Percentiles rank a stretch among this genome's conserved stretches.
phyloP scores from a whole-genome alignment of 73 alveolate genomes.

The Vitrella brassicaformis region DNA sequence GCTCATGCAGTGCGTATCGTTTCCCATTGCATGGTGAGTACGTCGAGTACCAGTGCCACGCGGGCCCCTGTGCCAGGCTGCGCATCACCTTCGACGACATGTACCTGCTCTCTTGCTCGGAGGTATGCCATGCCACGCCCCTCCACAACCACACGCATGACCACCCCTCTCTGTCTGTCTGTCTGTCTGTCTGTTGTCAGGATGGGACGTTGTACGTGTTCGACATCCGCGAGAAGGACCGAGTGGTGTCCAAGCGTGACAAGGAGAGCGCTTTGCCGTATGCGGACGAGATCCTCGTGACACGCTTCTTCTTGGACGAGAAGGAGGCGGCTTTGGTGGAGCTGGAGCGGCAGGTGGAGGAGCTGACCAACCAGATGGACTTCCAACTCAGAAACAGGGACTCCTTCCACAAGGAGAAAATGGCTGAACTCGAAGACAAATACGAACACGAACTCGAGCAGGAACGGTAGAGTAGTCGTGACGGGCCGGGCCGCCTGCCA shows the following conservation, averaged over 20 bases:
- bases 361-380: slow-evolving; percentile 50
- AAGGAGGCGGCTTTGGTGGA: slow-evolving; percentile 51
- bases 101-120: not conserved
- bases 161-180: too few species aligned
- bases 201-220: slow-evolving; percentile 61
- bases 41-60: slow-evolving; percentile 60
- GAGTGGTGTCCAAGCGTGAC: slow-evolving; percentile 43
- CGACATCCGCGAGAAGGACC: slow-evolving; percentile 52
- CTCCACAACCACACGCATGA: too few species aligned
- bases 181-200: too few species aligned
- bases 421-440: slow-evolving; percentile 44
- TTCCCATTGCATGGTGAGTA: slow-evolving; percentile 35
- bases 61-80: slow-evolving; percentile 74
- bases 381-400: slow-evolving; percentile 45
- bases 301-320: slow-evolving; percentile 54
- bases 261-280: slow-evolving; percentile 32
- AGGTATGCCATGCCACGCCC: too few species aligned
- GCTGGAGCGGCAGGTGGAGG: slow-evolving; percentile 50
- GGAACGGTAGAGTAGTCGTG: too few species aligned
- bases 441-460: slow-evolving; percentile 22
- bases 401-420: slow-evolving; percentile 44
- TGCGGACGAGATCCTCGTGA: slow-evolving; percentile 62
- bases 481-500: too few species aligned
- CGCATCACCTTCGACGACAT: slow-evolving; percentile 74
- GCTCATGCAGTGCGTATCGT: slow-evolving; percentile 6